A percentile compares a stretch with the other conserved stretches of the same genome.
Conservation (phyloP, 441 rosid species). For the Erodium moschatum region DNA sequence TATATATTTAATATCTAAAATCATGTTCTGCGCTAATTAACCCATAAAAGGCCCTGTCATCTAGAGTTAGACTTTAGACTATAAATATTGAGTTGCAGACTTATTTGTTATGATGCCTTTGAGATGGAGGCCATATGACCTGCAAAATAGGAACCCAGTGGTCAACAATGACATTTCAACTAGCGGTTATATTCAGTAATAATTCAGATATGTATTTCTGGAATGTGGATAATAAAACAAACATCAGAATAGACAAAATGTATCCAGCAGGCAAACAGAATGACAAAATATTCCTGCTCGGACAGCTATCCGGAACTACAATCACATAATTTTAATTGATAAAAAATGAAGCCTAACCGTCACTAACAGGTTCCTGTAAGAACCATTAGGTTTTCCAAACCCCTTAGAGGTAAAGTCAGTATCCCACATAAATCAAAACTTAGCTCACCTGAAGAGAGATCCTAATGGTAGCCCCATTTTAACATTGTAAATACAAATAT, state of each 20-base stretch:
- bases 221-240: background rate
- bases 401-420: slow-evolving; percentile 1
- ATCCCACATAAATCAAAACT: background rate
- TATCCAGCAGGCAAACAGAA: background rate
- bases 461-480: background rate
- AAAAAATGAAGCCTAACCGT: background rate
- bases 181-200: background rate
- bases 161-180: slow-evolving; percentile 1
- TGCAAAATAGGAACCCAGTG: slow-evolving; percentile 20
- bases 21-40: slow-evolving; percentile 54
- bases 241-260: background rate
- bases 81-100: slow-evolving; percentile 28
- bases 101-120: slow-evolving; percentile 19
- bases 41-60: slow-evolving; percentile 39
- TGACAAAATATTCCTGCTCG: background rate
- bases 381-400: background rate
- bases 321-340: background rate
- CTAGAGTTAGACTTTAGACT: slow-evolving; percentile 26
- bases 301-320: background rate
- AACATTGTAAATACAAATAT: background rate
- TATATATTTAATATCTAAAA: slow-evolving; percentile 37
- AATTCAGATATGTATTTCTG: background rate
- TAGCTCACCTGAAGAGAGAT: background rate
- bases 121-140: slow-evolving; percentile 47
- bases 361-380: background rate